Percentiles rank a stretch among this genome's conserved stretches.
Conservation (phyloP, 495 filamentous ascomycete species). For the Neurospora cerealis region DNA sequence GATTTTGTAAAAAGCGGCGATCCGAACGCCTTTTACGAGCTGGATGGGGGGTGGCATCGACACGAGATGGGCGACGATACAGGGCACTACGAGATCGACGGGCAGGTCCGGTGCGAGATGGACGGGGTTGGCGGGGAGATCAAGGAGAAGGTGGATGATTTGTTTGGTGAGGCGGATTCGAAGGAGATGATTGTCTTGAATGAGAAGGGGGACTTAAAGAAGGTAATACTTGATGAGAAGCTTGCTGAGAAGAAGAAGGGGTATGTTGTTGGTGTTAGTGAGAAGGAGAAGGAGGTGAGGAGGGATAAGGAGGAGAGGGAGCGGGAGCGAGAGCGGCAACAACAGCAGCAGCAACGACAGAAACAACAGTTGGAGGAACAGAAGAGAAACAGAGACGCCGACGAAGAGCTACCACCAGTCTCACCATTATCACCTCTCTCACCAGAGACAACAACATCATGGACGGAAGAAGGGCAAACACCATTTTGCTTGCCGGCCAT, state of each 20-base stretch:
- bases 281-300: not conserved
- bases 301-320: not conserved
- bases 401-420: not conserved
- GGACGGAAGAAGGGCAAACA: not conserved
- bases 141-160: not conserved
- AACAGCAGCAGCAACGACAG: not conserved
- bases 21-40: constrained; percentile 8
- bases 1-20: not conserved
- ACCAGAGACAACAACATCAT: no score
- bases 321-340: not conserved
- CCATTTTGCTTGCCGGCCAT: not conserved
- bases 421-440: not conserved
- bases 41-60: constrained; percentile 14
- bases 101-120: constrained; percentile 7
- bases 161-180: not conserved
- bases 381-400: not conserved
- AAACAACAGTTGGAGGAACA: not conserved
- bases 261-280: not conserved
- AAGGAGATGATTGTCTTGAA: not conserved
- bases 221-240: not conserved
- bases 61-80: constrained; percentile 14
- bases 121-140: not conserved
- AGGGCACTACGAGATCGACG: constrained; percentile 17
- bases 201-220: not conserved
- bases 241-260: not conserved